These are phyloP conservation scores for Hypoxylon sp. DNA, from an alignment of 2,329 filamentous ascomycete species.

Conservation along the genomic window DNA sequence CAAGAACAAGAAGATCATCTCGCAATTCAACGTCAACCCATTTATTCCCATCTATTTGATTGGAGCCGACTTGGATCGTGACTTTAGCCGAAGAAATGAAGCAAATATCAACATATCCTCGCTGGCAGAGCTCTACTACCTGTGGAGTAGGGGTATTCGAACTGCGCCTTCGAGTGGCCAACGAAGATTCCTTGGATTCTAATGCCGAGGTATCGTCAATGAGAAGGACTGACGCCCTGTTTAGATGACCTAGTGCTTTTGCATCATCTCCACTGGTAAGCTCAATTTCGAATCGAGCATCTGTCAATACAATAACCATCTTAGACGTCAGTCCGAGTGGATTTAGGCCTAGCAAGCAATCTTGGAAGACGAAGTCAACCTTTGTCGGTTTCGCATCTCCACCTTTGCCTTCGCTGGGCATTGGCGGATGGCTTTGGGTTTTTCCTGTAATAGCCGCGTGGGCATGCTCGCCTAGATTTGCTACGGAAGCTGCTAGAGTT, in stretches of 20 bases:
- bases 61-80: conserved; percentile 71
- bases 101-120: conserved; percentile 88
- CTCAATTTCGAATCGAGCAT: conserved; percentile 78
- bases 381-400: conserved; percentile 70
- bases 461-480: conserved; percentile 78
- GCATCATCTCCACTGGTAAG: conserved; percentile 77
- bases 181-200: conserved; percentile 59
- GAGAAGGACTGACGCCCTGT: conserved; percentile 85
- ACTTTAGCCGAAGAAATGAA: conserved; percentile 87
- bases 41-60: conserved; percentile 71
- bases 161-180: conserved; percentile 54
- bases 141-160: conserved; percentile 64
- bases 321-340: conserved; percentile 83
- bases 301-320: conserved; percentile 81
- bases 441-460: conserved; percentile 64
- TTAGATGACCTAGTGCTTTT: conserved; percentile 76
- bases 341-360: conserved; percentile 88
- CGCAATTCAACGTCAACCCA: conserved; percentile 84
- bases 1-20: conserved; percentile 89
- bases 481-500: conserved; percentile 83
- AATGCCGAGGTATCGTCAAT: conserved; percentile 78
- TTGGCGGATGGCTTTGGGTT: conserved; percentile 28
- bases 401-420: conserved; percentile 46
- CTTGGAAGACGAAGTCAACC: conserved; percentile 81
- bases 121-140: conserved; percentile 69